Evolutionary conservation across 1,139 yeast genomes (phyloP), one percentile per base, ranked within the genome.

Genomic region (Martiniozyma asiatica): DNA sequence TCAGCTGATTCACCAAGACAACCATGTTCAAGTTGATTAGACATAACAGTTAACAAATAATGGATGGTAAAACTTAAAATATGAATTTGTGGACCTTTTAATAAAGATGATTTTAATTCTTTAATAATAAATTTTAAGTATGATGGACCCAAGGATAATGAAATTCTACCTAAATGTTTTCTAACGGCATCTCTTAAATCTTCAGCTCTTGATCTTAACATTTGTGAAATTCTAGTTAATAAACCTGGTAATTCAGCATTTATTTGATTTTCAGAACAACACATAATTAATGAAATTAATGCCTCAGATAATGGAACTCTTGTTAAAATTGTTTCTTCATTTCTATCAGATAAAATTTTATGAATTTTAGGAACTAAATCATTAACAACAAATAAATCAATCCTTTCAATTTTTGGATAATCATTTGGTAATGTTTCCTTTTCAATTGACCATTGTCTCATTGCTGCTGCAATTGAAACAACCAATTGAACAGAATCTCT

Each of bases 11-110:
- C 79, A 51, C 85, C 89, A 29, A 89, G 58, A 38, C 81, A 94
- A 5, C 94, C 93, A 37, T 70, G 80, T 1, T 51, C 39, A 29
- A 85, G 53, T 10, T 35, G 27, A 2, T 41, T 44, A 4, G 58
- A 62, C 39, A 84, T 57, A 14, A 71, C 64, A 3, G 68, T 68
- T 34, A 89, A 56, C 26, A 89, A 57, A 27, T 74, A 63, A 52
- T 89, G 95, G 9, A 82, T 70, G 1, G 96, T 82, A 55, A 63
- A 89, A 48, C 96, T 85, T 47, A 92, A 68, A 35, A 92, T 87
- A 55, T 92, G 99, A 34, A 85, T 70, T 51, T 92, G 98, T 7
- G 95, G 82, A 25, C 98, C 98, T 47, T 93, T 68, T 7, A 79
- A 67, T 34, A 89, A 62, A 0, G 97, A 92, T 14, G 78, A 58